Percentiles rank a stretch among this genome's conserved stretches.
These are phyloP conservation scores for Rhodotorula mucilaginosa DNA, from an alignment of 1,284 basidiomycete genomes.

Conservation along the genomic window DNA sequence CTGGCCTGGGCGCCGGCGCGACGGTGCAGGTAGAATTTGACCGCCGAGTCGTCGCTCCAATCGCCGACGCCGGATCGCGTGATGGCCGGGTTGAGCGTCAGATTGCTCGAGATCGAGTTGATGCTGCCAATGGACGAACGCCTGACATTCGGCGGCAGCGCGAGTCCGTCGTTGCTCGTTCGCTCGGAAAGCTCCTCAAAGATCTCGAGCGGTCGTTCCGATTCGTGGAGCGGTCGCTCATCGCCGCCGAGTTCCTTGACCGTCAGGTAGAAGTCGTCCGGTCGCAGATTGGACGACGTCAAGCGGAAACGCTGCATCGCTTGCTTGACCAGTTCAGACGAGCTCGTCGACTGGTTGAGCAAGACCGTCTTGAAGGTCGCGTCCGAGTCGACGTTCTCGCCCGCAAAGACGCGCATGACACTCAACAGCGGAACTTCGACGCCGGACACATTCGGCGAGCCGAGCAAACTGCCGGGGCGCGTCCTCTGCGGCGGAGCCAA, in stretches of 20 bases:
- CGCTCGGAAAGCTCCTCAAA: conserved; percentile 77
- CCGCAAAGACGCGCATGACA: conserved; percentile 92
- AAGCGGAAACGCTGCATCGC: conserved; percentile 90
- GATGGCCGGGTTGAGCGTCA: conserved; percentile 91
- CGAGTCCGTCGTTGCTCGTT: conserved; percentile 42
- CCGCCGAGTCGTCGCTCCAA: conserved; percentile 91
- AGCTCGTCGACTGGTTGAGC: conserved; percentile 78
- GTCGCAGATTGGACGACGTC: conserved; percentile 52
- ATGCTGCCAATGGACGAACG: conserved; percentile 89
- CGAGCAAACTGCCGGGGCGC: conserved; percentile 55
- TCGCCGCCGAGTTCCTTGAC: conserved; percentile 82
- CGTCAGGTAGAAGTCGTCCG: conserved; percentile 78
- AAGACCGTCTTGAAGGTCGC: conserved; percentile 97
- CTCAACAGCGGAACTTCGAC: conserved; percentile 73
- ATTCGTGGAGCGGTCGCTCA: conserved; percentile 65
- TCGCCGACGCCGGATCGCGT: conserved; percentile 90
- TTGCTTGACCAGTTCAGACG: conserved; percentile 79
- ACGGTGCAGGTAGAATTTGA: conserved; percentile 89
- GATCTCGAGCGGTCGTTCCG: conserved; percentile 77
- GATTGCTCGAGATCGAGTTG: conserved; percentile 81
- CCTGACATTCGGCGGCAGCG: conserved; percentile 72
- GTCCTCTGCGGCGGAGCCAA: conserved; percentile 34
- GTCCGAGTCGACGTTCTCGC: conserved; percentile 79
- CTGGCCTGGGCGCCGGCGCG: conserved; percentile 14
- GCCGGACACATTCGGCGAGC: conserved; percentile 48